Evolutionary conservation across 139 green algal genomes (phyloP), one percentile per base, ranked within the genome.

Genomic region (Chlamydomonas eustigma): DNA sequence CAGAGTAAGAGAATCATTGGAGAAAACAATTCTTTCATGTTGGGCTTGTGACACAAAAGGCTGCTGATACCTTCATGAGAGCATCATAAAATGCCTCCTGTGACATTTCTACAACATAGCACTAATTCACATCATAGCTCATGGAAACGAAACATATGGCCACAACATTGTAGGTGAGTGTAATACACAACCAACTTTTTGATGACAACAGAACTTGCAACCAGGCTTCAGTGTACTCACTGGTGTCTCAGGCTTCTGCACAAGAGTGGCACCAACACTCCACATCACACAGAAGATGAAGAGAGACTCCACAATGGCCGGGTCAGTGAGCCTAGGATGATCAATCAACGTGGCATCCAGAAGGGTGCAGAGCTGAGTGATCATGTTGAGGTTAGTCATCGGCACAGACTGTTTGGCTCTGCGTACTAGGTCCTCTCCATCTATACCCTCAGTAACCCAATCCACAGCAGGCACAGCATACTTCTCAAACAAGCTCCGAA

Each of bases 361-460:
- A 74, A 96, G 81, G 64, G 76, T 85, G 79, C 85, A 92, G 37
- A 94, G 85, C 87, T 97, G 66, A 39, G 80, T 84, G 67, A 90
- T 75, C 84, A 94, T 88, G 90, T 97, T 95, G 28, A 97, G 88
- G 75, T 90, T 90, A 39, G 89, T 96, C 32, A 88, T 52, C 0
- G 89, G 89, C 31, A 95, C 87, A 31, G 80, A 87, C 77, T 89
- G 88, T 71, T 77, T 74, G 31, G 92, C 87, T 12, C 76, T 71
- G 35, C 72, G 64, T 34, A 94, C 88, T n/a, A 92, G 64, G 63
- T 94, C 92, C 44, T 89, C 87, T n/a, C 86, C 89, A 39, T 94
- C 88, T 2, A 94, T 44, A 33, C 92, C 91, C 75, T 95, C 90
- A 38, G 89, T 32, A 32, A 94, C 82, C 83, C 86, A 96, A 37